A percentile compares a stretch with the other conserved stretches of the same genome.
phyloP scores from a whole-genome alignment of 129 eudicot species.

The Escallonia rubra region DNA sequence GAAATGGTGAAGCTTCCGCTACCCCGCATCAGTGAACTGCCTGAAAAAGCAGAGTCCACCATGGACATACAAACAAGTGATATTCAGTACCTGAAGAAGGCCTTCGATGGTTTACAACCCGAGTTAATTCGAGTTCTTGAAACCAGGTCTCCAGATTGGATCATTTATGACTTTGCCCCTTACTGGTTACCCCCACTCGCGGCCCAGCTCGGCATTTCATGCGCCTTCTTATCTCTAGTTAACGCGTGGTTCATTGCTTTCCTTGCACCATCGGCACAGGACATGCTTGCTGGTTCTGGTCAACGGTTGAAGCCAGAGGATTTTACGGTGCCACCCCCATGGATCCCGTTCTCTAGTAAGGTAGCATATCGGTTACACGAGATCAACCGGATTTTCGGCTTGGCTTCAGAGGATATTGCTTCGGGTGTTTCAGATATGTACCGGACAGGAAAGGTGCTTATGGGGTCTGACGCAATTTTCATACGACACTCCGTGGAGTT shows the following conservation, averaged over 20 bases:
- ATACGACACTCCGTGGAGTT: constrained; percentile 29
- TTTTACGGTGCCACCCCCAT: constrained; percentile 23
- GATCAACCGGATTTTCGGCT: constrained; percentile 9
- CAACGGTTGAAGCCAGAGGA: constrained; percentile 22
- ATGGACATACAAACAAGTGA: constrained; percentile 29
- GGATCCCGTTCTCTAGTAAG: constrained; percentile 38
- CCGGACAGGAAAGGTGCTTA: constrained; percentile 10
- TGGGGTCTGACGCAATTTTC: constrained; percentile 21
- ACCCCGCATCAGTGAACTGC: constrained; percentile 24
- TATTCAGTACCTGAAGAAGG: constrained; percentile 35
- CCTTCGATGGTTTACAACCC: constrained; percentile 36
- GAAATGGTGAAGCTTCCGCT: constrained; percentile 23
- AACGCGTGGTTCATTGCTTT: constrained; percentile 28
- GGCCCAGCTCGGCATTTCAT: constrained; percentile 19
- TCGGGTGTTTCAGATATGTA: constrained; percentile 30
- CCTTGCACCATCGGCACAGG: constrained; percentile 10
- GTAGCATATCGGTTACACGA: constrained; percentile 29
- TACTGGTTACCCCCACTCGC: constrained; percentile 42
- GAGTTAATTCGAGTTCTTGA: constrained; percentile 28
- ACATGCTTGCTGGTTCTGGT: not conserved
- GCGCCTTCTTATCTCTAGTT: constrained; percentile 16
- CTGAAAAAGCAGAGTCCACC: constrained; percentile 45
- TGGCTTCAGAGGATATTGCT: not conserved
- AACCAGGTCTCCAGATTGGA: constrained; percentile 37
- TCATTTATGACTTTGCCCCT: constrained; percentile 39